Evolutionary conservation across 2,329 filamentous ascomycete genomes (phyloP).

Genomic region (Neonectria ditissima): DNA sequence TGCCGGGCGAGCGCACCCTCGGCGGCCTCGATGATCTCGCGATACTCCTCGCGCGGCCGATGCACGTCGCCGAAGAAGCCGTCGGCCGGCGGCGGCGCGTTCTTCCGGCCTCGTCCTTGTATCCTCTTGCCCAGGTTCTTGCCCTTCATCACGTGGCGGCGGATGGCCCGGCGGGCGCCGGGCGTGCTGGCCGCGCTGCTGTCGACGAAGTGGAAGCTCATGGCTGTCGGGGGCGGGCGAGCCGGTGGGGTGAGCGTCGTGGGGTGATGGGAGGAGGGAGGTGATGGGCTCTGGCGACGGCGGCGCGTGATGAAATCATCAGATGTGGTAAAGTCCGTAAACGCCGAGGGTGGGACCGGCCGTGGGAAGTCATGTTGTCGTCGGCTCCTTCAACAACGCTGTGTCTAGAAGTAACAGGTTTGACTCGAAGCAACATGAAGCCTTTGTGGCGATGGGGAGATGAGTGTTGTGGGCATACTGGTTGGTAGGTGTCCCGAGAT

Average conservation of each 20-base stretch:
- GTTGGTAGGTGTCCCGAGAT: not conserved
- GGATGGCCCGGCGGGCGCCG: conserved; percentile 31
- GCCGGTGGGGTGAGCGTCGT: not conserved
- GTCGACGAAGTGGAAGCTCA: conserved; percentile 40
- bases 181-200: conserved; percentile 16
- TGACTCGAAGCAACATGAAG: not conserved
- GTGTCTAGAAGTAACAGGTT: not conserved
- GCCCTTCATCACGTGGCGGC: conserved; percentile 42
- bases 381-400: not conserved
- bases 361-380: not conserved
- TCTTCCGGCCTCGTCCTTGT: conserved; percentile 33
- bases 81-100: conserved; percentile 16
- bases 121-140: conserved; percentile 38
- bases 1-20: not conserved
- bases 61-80: not conserved
- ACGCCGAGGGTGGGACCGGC: conserved; percentile 24
- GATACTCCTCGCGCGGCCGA: not conserved
- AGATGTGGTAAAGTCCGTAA: conserved; percentile 31
- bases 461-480: not conserved
- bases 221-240: not conserved
- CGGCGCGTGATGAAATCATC: conserved; percentile 7
- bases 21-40: not conserved
- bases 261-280: conserved; percentile 1
- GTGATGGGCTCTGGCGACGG: not conserved
- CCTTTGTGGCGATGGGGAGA: not conserved